Evolutionary conservation across 2,329 filamentous ascomycete species (phyloP), one percentile per base, ranked within the genome.

Genomic region (Aureobasidium sp.): DNA sequence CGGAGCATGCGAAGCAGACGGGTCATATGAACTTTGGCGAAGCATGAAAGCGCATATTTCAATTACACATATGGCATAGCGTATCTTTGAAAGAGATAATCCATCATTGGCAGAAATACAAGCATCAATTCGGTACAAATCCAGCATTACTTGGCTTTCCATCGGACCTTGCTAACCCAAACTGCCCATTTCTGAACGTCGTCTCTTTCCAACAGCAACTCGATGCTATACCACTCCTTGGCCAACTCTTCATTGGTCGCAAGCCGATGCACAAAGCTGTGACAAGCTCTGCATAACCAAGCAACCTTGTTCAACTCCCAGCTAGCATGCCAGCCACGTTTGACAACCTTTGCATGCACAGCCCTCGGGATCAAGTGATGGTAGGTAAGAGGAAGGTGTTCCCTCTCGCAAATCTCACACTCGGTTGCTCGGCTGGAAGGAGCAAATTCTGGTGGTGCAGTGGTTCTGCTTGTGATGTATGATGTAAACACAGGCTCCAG

Each of bases 211-310:
- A 87, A 71, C 65, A 96, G 77, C 67, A 82, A 74, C 61, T 93
- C 89, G 7, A 94, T 84, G 0, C 85, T 92, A 75, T 85, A 90
- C 71, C 81, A 91, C 60, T 86, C 77, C 67, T 82, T 80, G 15
- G 90, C 91, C 67, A 96, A 75, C 67, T 89, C 89, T 79, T 95
- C 90, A 70, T 94, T 90, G 5, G 76, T 80, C 37, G 84, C 87
- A 70, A 91, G 83, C 42, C 84, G 78, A 77, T 95, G 91, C 71
- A 95, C 89, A 71, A 90, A 91, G 45, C 82, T 84, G 77, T 96
- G 91, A 69, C 91, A 96, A 2, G 90, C 88, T 55, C 90, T 81
- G 74, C 91, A 95, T 67, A 96, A 75, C 90, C 90, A 95, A 14
- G 91, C 90, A 22, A 94, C 91, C 70, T 86, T 91, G 69, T 89